Base-by-base conservation (phyloP, 805 yeast genomes). In the Huiozyma sinensis region DNA sequence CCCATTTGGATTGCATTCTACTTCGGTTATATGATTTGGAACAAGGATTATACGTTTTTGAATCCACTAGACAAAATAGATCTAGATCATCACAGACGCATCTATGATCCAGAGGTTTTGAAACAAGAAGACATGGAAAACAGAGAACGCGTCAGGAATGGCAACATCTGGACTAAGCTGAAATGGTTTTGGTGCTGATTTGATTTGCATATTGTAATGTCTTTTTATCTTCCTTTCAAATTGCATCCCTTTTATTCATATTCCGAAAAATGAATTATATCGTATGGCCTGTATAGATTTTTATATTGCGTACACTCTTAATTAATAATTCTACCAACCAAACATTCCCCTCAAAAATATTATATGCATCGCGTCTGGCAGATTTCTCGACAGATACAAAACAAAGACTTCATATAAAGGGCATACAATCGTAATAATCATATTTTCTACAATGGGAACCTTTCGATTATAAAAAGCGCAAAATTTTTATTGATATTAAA, bases 1-100 rank as follows among this genome's bases (percentile, higher is more conserved):
- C 69, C 67, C 3, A 67, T 73, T 17, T 64, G 72, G 49, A 7
- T 66, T 1, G 66, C 57, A 6, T 70, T 65, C 52, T 77, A 71
- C 56, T 35, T 76, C 27, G 69, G 67, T n/a, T 77, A 74, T 63
- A 77, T 76, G 68, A 31, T 73, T 9, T 72, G 65, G 59, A 64
- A 60, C 39, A 61, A 65, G 42, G 65, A 67, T 39, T 65, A 52
- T 44, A 51, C 51, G 6, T 54, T 66, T 29, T 50, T 64, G 50
- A 60, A 64, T 34, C 61, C 55, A 10, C 57, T 63, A 12, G 52
- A 57, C 10, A 68, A 69, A 34, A 61, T 72, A 29, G 75, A 72
- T 52, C 57, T 72, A 35, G 71, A 69, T 42, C 55, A 65, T 27
- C 71, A 71, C 35, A 65, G 76, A 60, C 62, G 66, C 12, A 39